Conservation (phyloP, 2,329 filamentous ascomycete genomes). For the Ceratocystis alfenasii region DNA sequence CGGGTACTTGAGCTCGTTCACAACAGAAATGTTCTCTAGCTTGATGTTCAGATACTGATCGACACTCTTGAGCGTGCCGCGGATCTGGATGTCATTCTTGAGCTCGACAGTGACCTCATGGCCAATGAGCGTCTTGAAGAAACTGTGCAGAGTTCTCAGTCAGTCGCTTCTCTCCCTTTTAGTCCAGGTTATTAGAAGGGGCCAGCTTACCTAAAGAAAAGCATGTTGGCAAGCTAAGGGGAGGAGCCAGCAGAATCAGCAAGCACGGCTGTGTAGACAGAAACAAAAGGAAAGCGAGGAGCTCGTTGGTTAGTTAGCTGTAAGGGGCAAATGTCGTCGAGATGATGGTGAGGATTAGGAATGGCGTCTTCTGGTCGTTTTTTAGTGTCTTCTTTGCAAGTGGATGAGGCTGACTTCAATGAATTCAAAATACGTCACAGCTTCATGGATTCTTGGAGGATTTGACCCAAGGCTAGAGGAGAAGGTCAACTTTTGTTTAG, state of each 20-base stretch:
- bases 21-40: conserved; percentile 84
- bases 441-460: neutral
- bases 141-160: conserved; percentile 40
- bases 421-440: conserved; percentile 9
- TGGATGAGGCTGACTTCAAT: neutral
- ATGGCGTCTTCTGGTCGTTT: neutral
- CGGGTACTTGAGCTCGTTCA: conserved; percentile 89
- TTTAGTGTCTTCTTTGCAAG: neutral
- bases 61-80: conserved; percentile 88
- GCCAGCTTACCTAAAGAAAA: conserved; percentile 35
- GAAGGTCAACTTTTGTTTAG: neutral
- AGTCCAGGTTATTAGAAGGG: neutral
- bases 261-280: neutral
- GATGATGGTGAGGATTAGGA: neutral
- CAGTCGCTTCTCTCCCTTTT: neutral
- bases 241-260: neutral
- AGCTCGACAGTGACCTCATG: conserved; percentile 95
- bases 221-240: conserved; percentile 29
- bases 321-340: no score
- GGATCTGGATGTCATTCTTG: conserved; percentile 97
- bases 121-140: conserved; percentile 98
- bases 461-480: neutral
- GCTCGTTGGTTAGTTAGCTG: no score
- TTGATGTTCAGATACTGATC: conserved; percentile 99
- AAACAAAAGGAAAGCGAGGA: no score